Base-by-base conservation (phyloP, 2,329 filamentous ascomycete genomes). In the Penicillium sp. region DNA sequence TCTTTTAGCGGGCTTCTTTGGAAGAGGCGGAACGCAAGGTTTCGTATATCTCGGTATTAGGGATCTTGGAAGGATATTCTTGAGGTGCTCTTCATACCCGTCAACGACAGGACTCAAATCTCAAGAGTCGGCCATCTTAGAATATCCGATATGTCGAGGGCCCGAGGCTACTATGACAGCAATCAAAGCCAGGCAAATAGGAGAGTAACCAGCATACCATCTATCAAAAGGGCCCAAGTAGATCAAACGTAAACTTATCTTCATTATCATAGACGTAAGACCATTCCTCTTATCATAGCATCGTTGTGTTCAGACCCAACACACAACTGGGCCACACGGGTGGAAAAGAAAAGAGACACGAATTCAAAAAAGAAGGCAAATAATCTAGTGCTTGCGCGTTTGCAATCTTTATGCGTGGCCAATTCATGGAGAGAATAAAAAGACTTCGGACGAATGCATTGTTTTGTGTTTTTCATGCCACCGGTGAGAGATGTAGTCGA, bases 251-350 rank as follows among this genome's bases (percentile, higher is more conserved):
- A 51, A 63, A 59, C 56, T 61, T 61, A 43, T 59, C 37, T 63
- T 65, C 63, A 63, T 65, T 65, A 65, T 65, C 61, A 64, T 64
- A 55, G 55, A 44, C 57, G 60, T 61, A 53, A 60, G 56, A 62
- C 55, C 59, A 56, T 62, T 62, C 55, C 55, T 65, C 61, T 48
- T 65, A 63, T 65, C 63, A 48, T 65, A 64, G 54, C 63, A 63
- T 64, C 63, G 58, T 64, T 61, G 58, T 49, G 35, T 45, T 44
- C 55, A 50, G 31, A 50, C 57, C 41, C 44, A 38, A 50, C 35
- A 30, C 46, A 42, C 35, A 19, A 56, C 40, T 49, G 56, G 48
- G 59, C 35, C 40, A 48, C 30, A 49, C 35, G 40, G 48, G 48
- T 44, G 40, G 48, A 53, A 59, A 49, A 51, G 50, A 50, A 51